Percentiles rank a stretch among this genome's conserved stretches.
These are phyloP conservation scores for Xylaria sp. DNA, from an alignment of 2,329 filamentous ascomycete species.

Conservation along the genomic window DNA sequence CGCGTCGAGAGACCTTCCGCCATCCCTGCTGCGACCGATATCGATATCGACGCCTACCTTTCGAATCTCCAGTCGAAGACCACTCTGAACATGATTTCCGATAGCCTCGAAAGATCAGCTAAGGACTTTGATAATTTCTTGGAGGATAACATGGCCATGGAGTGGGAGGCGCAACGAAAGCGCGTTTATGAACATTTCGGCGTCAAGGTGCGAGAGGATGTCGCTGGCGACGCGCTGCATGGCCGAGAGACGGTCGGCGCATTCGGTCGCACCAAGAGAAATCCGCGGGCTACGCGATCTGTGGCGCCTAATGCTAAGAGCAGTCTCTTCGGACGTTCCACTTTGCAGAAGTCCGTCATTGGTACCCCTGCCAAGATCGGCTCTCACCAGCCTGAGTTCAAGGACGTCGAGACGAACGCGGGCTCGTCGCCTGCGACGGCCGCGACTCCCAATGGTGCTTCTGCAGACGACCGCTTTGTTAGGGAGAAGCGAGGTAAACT, in stretches of 20 bases:
- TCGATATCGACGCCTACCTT: conserved; percentile 74
- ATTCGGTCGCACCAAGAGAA: conserved; percentile 56
- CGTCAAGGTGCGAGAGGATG: conserved; percentile 58
- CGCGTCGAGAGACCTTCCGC: conserved; percentile 39
- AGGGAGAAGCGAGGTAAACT: conserved; percentile 82
- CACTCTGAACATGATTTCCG: conserved; percentile 82
- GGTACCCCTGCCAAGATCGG: conserved; percentile 69
- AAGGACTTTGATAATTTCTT: conserved; percentile 90
- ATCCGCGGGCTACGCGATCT: conserved; percentile 35
- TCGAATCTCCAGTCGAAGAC: conserved; percentile 85
- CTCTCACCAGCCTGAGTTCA: conserved; percentile 59
- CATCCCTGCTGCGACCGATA: conserved; percentile 43
- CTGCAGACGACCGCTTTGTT: conserved; percentile 68
- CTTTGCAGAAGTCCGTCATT: conserved; percentile 78
- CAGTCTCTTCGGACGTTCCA: conserved; percentile 60
- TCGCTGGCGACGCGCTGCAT: conserved; percentile 28
- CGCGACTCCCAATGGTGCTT: conserved; percentile 38
- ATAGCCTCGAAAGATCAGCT: conserved; percentile 83
- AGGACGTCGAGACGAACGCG: conserved; percentile 59
- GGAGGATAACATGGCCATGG: conserved; percentile 88
- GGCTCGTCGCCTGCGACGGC: conserved; percentile 41
- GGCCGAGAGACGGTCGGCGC: conserved; percentile 48
- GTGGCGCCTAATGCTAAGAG: conserved; percentile 38
- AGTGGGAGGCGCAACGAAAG: conserved; percentile 91
- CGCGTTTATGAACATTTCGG: conserved; percentile 96